These are phyloP conservation scores for Solanum verrucosum DNA, from an alignment of 257 asterid genomes.

Conservation along the genomic window DNA sequence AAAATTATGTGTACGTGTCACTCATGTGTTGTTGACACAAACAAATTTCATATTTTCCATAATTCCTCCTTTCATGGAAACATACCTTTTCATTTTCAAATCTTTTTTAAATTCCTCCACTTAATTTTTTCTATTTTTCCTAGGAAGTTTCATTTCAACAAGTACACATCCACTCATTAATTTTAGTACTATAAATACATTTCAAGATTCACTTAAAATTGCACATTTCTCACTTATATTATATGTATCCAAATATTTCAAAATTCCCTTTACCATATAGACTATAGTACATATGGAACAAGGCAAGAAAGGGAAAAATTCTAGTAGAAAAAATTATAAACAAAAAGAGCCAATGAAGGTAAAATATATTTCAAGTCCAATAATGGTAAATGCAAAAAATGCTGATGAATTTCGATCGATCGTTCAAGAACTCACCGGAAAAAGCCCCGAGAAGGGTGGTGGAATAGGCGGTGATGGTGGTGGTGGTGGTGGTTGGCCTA, in stretches of 20 bases:
- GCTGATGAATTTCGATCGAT: conserved; percentile 24
- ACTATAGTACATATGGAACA: background rate
- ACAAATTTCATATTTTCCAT: background rate
- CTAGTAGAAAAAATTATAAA: background rate
- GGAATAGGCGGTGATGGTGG: background rate
- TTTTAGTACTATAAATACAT: background rate
- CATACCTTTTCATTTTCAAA: background rate
- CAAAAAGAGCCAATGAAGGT: conserved; percentile 15
- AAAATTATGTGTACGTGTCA: background rate
- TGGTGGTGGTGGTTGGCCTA: background rate
- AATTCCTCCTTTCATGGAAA: background rate
- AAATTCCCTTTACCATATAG: background rate
- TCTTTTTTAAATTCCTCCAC: no score
- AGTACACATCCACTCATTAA: background rate
- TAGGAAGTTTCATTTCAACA: background rate
- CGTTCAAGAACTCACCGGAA: conserved; percentile 37
- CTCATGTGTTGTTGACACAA: background rate
- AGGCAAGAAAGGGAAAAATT: background rate
- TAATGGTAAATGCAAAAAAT: conserved; percentile 18
- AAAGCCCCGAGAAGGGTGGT: background rate
- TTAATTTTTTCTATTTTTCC: background rate
- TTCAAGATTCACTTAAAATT: background rate
- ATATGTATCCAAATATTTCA: background rate
- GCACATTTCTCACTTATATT: background rate
- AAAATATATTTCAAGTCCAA: conserved; percentile 26